Evolutionary conservation across 2,329 filamentous ascomycete genomes (phyloP), one percentile per base, ranked within the genome.

Genomic region (Tolypocladium cylindrosporum): DNA sequence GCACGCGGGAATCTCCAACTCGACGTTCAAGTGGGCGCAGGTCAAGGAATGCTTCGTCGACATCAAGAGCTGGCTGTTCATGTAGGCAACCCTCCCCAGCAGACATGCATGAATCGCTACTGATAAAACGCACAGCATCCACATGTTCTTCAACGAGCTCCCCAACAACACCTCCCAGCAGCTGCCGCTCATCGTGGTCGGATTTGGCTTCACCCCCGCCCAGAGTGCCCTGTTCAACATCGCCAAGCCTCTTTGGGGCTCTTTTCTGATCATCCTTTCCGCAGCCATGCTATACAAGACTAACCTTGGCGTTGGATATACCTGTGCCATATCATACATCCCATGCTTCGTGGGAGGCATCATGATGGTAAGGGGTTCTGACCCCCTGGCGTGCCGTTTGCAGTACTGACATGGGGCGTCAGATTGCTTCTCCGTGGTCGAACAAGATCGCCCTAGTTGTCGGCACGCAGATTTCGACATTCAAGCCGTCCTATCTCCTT

Each of bases 391-490:
- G 1, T 24, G 13, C 6, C 11, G 41, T 11, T 3, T 21, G 6
- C 24, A 50, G 9, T 58, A 41, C 34, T 45, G n/a, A 45, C 34
- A 16, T 3, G 13, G 21, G 13, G 11, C 34, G 19, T 1, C 13
- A 64, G 64, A 42, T 64, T 27, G 56, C 62, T 9, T 54, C 63
- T 1, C 63, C 64, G 3, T 68, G 66, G 65, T 64, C 63, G 7
- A 65, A 68, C 57, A 68, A 68, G 41, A 59, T 68, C 43, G 65
- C 65, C 2, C 61, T 68, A 11, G 64, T 68, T 2, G 65, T 68
- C 7, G 66, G 66, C 11, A 67, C 66, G 4, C 65, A 68, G 45
- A 65, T 68, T 34, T 67, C 66, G 10, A 67, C 66, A 2, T 68
- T 68, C 54, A 68, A 68, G 58, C 66, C 65, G 1, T 68, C 66